These are phyloP conservation scores for Tricholoma sp. DNA, from an alignment of 768 basidiomycete genomes.

Conservation along the genomic window DNA sequence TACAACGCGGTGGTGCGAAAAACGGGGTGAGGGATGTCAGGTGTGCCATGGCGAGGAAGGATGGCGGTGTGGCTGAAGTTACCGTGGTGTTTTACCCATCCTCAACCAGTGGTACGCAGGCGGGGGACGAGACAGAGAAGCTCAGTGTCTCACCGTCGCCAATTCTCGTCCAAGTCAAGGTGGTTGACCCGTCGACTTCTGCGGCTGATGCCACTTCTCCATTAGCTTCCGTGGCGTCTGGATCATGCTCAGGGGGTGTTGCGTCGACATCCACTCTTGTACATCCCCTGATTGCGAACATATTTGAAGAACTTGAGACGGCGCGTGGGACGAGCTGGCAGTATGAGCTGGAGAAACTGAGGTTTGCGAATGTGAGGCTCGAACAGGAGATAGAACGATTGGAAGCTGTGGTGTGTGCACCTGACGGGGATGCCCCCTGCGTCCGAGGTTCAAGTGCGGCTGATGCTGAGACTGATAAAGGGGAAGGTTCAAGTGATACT, in stretches of 20 bases:
- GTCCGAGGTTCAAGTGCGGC: too few relatives aligned
- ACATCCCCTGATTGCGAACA: slow-evolving; percentile 24
- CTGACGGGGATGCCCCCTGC: neutral
- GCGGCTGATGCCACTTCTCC: neutral
- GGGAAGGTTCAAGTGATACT: neutral
- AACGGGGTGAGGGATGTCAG: slow-evolving; percentile 16
- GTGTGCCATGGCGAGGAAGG: slow-evolving; percentile 37
- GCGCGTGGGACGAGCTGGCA: slow-evolving; percentile 81
- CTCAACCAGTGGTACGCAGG: slow-evolving; percentile 17
- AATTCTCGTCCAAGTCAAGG: slow-evolving; percentile 34
- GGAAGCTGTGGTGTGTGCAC: slow-evolving; percentile 17
- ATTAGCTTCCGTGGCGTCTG: neutral
- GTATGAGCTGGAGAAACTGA: slow-evolving; percentile 84
- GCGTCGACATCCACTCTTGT: slow-evolving; percentile 1
- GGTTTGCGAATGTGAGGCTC: slow-evolving; percentile 63
- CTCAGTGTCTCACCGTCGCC: slow-evolving; percentile 28
- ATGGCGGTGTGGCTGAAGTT: slow-evolving; percentile 21
- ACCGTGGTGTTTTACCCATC: slow-evolving; percentile 25
- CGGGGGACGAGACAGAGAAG: slow-evolving; percentile 4
- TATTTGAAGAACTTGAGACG: slow-evolving; percentile 72
- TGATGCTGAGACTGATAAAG: too few relatives aligned
- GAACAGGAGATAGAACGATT: slow-evolving; percentile 45
- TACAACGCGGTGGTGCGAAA: slow-evolving; percentile 4
- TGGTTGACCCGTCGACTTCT: slow-evolving; percentile 15
- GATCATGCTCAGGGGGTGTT: slow-evolving; percentile 3